A percentile compares a stretch with the other conserved stretches of the same genome.
Conservation (phyloP, 2,329 filamentous ascomycete species). For the Aspergillus sp. region DNA sequence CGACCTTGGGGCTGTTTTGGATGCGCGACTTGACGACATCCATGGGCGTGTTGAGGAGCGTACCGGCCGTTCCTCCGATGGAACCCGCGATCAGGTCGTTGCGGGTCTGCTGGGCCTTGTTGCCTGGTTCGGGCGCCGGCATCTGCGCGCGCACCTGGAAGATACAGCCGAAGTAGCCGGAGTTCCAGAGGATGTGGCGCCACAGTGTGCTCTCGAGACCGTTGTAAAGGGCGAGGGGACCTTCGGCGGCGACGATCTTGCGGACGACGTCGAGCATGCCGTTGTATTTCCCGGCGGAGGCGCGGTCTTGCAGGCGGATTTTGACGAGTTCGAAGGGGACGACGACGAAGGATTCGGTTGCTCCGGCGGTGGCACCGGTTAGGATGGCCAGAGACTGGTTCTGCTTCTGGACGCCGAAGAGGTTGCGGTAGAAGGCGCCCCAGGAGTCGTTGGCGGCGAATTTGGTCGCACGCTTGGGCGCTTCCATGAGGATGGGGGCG, state of each 20-base stretch:
- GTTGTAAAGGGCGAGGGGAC: conserved; percentile 87
- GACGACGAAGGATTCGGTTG: conserved; percentile 93
- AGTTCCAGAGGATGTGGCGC: conserved; percentile 93
- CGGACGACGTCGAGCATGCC: conserved; percentile 54
- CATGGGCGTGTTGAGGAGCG: conserved; percentile 90
- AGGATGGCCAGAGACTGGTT: conserved; percentile 88
- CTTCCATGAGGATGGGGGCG: conserved; percentile 97
- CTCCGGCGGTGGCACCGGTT: conserved; percentile 90
- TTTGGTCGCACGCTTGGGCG: conserved; percentile 93
- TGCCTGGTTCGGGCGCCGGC: conserved; percentile 67
- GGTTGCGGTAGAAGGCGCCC: conserved; percentile 88
- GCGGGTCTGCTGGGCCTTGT: conserved; percentile 75
- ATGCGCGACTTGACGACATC: conserved; percentile 98
- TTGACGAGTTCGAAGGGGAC: conserved; percentile 98
- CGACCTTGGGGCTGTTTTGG: conserved; percentile 83
- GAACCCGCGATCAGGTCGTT: conserved; percentile 88
- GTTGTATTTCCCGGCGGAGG: conserved; percentile 73
- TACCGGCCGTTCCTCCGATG: conserved; percentile 86
- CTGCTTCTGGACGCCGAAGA: conserved; percentile 84
- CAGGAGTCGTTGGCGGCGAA: conserved; percentile 99
- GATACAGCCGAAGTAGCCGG: conserved; percentile 96
- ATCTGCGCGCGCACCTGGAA: conserved; percentile 90
- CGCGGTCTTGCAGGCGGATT: conserved; percentile 95
- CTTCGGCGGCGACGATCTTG: conserved; percentile 78
- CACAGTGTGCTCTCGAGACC: conserved; percentile 95